Evolutionary conservation across 495 filamentous ascomycete species (phyloP), one percentile per base, ranked within the genome.

Genomic region (Podospora pseudopauciseta): DNA sequence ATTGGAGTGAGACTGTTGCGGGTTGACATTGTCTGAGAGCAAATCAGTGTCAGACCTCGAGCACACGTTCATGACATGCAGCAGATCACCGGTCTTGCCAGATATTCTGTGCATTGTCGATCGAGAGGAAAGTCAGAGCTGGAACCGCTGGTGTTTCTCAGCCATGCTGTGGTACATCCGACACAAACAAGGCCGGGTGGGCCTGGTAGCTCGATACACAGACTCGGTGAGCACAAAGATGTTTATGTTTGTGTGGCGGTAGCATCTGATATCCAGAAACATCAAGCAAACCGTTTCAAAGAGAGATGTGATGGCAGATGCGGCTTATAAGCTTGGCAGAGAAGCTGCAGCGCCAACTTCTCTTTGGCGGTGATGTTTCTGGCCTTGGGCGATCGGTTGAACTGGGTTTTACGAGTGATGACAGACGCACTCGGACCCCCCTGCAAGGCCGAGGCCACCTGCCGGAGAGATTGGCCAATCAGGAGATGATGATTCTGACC

Each of bases 281-380:
- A 49, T 49, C 39, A 11, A 49, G 39, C 39, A 49, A 49, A 49
- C 39, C 39, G 39, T 49, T 49, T 49, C 39, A 49, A 32, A 4
- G 7, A 11, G 15, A 49, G 39, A 49, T 49, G 13, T 49, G 39
- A 49, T 49, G 39, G 15, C 39, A 49, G 39, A 49, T 49, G 39
- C 39, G 39, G 39, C 39, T 49, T 49, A 49, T 49, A 32, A 28
- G 59, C 59, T 60, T 60, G 59, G 59, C 59, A 60, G 59, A 60
- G 59, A 60, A 60, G 59, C 59, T 60, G 28, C 19, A 19, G 59
- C 5, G 59, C 59, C 59, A 27, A 26, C 6, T 16, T 9, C 39
- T 13, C 7, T 49, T 16, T 49, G 39, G 39, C 13, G 39, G 39
- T 49, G 39, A 13, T 49, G 7, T 1, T 49, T 49, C 39, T 49